Conservation (phyloP, 257 asterid genomes). For the Echium plantagineum region DNA sequence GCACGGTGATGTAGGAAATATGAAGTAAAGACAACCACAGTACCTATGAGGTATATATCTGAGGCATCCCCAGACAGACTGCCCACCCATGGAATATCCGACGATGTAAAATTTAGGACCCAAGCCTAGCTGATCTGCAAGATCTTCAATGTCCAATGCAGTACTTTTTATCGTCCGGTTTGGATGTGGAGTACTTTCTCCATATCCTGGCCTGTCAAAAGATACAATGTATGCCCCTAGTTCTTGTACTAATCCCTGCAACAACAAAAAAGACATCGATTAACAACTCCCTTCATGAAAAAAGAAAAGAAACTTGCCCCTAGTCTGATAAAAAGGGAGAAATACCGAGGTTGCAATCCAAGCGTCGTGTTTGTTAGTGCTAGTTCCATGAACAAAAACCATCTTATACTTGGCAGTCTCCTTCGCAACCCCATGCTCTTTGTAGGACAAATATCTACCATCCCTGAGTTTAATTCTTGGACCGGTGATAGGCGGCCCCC, state of each 20-base stretch:
- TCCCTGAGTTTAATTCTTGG: constrained; percentile 65
- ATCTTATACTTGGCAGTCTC: constrained; percentile 54
- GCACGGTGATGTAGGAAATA: background rate
- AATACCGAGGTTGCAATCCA: constrained; percentile 43
- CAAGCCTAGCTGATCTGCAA: constrained; percentile 43
- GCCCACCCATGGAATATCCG: constrained; percentile 72
- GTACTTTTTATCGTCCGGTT: constrained; percentile 37
- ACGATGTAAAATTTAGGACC: constrained; percentile 50
- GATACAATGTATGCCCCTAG: constrained; percentile 50
- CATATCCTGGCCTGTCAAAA: constrained; percentile 75
- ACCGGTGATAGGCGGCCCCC: constrained; percentile 51
- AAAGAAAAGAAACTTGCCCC: background rate
- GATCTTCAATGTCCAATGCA: constrained; percentile 61
- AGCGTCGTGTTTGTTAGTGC: constrained; percentile 45
- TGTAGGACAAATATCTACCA: constrained; percentile 65
- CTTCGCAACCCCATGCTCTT: constrained; percentile 69
- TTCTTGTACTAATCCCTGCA: constrained; percentile 43
- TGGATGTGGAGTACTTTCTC: constrained; percentile 76
- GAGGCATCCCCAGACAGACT: constrained; percentile 68
- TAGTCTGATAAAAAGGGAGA: background rate
- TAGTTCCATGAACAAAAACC: constrained; percentile 58
- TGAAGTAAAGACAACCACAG: background rate
- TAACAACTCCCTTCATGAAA: background rate
- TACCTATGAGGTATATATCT: constrained; percentile 58
- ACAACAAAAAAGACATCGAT: background rate